Evolutionary conservation across 768 basidiomycete species (phyloP).

Genomic region (Auricularia sp.): DNA sequence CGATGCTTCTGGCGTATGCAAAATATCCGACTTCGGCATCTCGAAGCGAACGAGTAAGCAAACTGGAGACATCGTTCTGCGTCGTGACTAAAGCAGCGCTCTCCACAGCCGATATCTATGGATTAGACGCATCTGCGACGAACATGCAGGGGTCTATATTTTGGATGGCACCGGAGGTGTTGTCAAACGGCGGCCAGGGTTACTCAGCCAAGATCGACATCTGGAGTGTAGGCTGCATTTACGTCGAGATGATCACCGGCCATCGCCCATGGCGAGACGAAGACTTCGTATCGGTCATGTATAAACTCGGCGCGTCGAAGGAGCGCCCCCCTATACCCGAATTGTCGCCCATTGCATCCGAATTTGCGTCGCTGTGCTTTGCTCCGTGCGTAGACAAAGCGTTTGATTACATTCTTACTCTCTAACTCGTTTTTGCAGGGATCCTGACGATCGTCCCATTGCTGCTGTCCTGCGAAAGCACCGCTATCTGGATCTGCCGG

Average conservation of each 20-base stretch:
- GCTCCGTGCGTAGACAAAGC: constrained; percentile 51
- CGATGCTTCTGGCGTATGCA: constrained; percentile 84
- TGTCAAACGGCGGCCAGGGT: constrained; percentile 67
- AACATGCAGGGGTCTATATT: constrained; percentile 97
- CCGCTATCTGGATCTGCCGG: constrained; percentile 62
- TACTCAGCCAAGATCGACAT: constrained; percentile 98
- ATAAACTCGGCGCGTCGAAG: constrained; percentile 84
- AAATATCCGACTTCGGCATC: constrained; percentile 97
- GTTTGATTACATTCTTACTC: not conserved
- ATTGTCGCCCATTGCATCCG: constrained; percentile 64
- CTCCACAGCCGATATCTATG: constrained; percentile 60
- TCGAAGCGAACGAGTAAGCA: constrained; percentile 67
- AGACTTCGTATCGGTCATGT: constrained; percentile 86
- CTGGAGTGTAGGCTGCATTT: constrained; percentile 98
- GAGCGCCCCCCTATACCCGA: constrained; percentile 82
- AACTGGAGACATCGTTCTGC: too few species aligned
- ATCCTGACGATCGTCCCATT: constrained; percentile 74
- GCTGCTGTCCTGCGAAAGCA: constrained; percentile 73
- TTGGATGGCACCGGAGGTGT: constrained; percentile 98
- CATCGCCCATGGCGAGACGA: constrained; percentile 88
- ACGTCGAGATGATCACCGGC: constrained; percentile 99
- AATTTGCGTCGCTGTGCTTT: constrained; percentile 85
- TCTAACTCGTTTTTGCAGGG: constrained; percentile 29
- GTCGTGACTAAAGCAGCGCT: too few species aligned
- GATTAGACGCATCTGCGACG: constrained; percentile 65